Percentiles rank a stretch among this genome's conserved stretches.
Conservation (phyloP, 768 basidiomycete species). For the Leccinum barrowsii region DNA sequence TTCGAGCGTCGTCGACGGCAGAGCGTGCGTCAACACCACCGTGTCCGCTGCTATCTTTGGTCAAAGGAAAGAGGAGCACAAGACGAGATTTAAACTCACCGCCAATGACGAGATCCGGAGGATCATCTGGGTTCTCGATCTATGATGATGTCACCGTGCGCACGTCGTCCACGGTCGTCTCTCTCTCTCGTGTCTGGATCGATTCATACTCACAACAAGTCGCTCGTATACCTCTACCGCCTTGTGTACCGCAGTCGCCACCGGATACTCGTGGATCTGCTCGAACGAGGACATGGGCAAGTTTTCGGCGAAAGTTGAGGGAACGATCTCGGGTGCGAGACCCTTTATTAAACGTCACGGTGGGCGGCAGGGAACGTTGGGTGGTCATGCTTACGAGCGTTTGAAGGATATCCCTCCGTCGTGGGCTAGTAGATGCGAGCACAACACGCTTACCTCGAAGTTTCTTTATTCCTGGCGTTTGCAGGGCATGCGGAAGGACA, state of each 20-base stretch:
- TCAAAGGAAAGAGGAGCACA: background rate
- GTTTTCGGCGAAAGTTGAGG: constrained; percentile 80
- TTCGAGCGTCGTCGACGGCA: constrained; percentile 50
- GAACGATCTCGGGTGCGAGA: constrained; percentile 64
- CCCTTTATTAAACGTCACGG: constrained; percentile 37
- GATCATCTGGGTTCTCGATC: constrained; percentile 57
- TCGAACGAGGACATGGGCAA: constrained; percentile 64
- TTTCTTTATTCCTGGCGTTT: constrained; percentile 58
- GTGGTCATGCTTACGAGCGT: constrained; percentile 53
- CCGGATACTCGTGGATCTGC: constrained; percentile 69
- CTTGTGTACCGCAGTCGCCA: constrained; percentile 73
- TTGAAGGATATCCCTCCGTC: constrained; percentile 78
- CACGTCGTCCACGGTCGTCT: background rate
- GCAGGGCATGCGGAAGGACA: constrained; percentile 63
- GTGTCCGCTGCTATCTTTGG: constrained; percentile 73
- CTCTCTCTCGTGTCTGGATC: background rate
- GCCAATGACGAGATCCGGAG: constrained; percentile 77
- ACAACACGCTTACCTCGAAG: constrained; percentile 75
- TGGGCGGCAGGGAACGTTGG: background rate
- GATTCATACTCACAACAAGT: constrained; percentile 51
- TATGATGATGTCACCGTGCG: constrained; percentile 17
- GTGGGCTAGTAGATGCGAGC: constrained; percentile 83
- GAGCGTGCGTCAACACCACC: constrained; percentile 80
- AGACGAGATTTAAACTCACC: constrained; percentile 37
- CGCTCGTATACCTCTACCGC: constrained; percentile 84